A percentile compares a stretch with the other conserved stretches of the same genome.
These are phyloP conservation scores for Erysimum pusillum DNA, from an alignment of 441 rosid species.

Conservation along the genomic window DNA sequence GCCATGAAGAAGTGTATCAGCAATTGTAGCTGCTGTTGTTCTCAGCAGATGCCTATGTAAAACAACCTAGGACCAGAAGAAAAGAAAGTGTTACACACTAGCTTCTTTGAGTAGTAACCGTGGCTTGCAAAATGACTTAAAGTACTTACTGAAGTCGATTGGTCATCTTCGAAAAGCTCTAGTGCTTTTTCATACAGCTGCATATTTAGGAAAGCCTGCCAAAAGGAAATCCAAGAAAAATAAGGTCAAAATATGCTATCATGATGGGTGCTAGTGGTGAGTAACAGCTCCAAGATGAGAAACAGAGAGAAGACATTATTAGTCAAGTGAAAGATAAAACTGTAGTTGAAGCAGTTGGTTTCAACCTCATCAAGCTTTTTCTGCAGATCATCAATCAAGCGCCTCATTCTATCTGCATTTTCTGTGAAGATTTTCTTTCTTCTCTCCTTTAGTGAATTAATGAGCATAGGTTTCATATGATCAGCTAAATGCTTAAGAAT, in stretches of 20 bases:
- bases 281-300: slow-evolving; percentile 36
- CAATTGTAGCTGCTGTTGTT: slow-evolving; percentile 76
- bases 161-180: slow-evolving; percentile 92
- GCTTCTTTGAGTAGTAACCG: slow-evolving; percentile 13
- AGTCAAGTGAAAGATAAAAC: slow-evolving; percentile 23
- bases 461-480: slow-evolving; percentile 85
- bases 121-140: slow-evolving; percentile 24
- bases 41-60: slow-evolving; percentile 93
- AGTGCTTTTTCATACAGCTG: slow-evolving; percentile 94
- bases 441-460: slow-evolving; percentile 79
- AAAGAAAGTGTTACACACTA: slow-evolving; percentile 15
- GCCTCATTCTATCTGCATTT: slow-evolving; percentile 83
- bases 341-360: slow-evolving; percentile 28
- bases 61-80: slow-evolving; percentile 67
- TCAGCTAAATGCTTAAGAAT: slow-evolving; percentile 71
- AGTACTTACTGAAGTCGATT: slow-evolving; percentile 81
- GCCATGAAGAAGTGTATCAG: slow-evolving; percentile 72
- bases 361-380: slow-evolving; percentile 94
- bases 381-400: slow-evolving; percentile 82
- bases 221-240: slow-evolving; percentile 33
- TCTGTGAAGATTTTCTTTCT: slow-evolving; percentile 85
- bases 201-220: slow-evolving; percentile 88
- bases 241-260: slow-evolving; percentile 19
- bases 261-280: slow-evolving; percentile 22
- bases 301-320: slow-evolving; percentile 1